A percentile compares a stretch with the other conserved stretches of the same genome.
Evolutionary conservation across 2,329 filamentous ascomycete species (phyloP).

Genomic region (Neurospora sp.): DNA sequence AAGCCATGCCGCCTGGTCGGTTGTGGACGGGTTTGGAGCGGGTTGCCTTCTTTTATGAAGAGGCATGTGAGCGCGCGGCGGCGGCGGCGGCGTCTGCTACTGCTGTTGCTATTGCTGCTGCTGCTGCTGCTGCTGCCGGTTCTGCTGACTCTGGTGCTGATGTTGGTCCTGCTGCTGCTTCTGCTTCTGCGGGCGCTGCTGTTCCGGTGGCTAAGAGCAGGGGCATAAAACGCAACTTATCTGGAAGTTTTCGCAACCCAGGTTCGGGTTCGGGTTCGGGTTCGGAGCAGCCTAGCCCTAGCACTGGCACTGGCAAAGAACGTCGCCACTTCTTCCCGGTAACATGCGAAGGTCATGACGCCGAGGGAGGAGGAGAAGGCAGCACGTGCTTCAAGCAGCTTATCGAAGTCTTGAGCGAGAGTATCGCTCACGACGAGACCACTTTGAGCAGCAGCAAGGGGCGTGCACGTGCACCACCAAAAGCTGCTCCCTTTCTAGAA

Average conservation of each 20-base stretch:
- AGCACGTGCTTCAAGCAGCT: not conserved
- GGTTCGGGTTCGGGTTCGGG: not conserved
- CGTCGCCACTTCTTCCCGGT: not conserved
- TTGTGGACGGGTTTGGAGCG: not conserved
- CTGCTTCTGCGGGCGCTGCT: not conserved
- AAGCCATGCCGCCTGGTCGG: not conserved
- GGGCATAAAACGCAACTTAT: not conserved
- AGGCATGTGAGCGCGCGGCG: not conserved
- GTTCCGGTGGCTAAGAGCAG: not conserved
- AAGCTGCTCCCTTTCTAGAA: not conserved
- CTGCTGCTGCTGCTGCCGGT: not conserved
- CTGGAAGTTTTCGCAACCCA: not conserved
- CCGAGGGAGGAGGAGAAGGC: not conserved
- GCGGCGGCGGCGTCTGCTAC: not conserved
- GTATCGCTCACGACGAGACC: not conserved
- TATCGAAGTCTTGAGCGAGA: not conserved
- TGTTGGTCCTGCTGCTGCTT: not conserved
- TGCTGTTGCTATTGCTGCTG: not conserved
- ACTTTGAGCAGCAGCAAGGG: not conserved
- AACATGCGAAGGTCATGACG: not conserved
- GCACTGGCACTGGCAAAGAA: not conserved
- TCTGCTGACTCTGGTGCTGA: not conserved
- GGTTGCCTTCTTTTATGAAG: not conserved
- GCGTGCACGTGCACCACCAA: not conserved
- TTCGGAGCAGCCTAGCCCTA: not conserved